Conservation (phyloP, 257 asterid genomes). For the Solanum dulcamara region DNA sequence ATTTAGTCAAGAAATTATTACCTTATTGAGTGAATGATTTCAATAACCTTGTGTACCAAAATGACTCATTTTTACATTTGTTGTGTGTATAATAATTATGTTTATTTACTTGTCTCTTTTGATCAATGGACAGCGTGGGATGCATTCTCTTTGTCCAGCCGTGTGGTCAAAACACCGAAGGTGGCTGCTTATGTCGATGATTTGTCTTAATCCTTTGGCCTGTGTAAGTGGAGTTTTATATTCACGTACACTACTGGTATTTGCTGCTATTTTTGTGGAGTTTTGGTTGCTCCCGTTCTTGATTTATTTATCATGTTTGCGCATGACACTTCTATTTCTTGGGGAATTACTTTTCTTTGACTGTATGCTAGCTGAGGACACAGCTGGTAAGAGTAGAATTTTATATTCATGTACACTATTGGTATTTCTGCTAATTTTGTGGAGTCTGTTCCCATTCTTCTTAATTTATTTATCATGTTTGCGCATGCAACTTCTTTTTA, state of each 20-base stretch:
- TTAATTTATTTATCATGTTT: not conserved
- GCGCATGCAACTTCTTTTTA: not conserved
- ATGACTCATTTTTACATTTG: not conserved
- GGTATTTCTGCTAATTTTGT: not conserved
- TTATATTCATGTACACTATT: not conserved
- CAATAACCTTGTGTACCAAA: not conserved
- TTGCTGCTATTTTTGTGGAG: not conserved
- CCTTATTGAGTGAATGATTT: not conserved
- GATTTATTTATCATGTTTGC: not conserved
- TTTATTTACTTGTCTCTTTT: not conserved
- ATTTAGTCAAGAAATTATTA: not conserved
- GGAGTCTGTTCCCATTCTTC: not conserved
- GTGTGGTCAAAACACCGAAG: slow-evolving; percentile 97
- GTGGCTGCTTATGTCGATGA: slow-evolving; percentile 97
- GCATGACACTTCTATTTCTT: not conserved
- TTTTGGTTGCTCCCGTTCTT: not conserved
- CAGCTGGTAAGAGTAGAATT: slow-evolving; percentile 56
- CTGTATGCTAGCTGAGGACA: not conserved
- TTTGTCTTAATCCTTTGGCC: slow-evolving; percentile 82
- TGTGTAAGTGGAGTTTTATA: slow-evolving; percentile 52
- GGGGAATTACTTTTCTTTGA: not conserved
- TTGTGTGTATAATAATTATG: not conserved
- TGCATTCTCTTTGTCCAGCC: slow-evolving; percentile 98
- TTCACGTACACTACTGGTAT: not conserved
- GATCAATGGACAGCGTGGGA: slow-evolving; percentile 51